phyloP scores from a whole-genome alignment of 306 rosid genomes.

The Oemleria cerasiformis region DNA sequence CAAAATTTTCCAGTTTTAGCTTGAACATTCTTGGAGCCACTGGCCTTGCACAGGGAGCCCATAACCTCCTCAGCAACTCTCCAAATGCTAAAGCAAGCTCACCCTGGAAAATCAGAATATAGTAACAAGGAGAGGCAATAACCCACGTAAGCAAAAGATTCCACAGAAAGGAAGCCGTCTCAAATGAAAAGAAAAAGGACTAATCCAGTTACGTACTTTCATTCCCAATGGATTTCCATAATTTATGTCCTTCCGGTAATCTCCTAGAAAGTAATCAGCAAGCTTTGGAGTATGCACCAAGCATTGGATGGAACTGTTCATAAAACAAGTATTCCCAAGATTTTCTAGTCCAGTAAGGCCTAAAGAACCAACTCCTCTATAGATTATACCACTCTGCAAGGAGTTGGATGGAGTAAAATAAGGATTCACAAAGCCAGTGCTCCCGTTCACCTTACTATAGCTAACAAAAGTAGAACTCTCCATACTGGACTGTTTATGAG shows the following conservation, averaged over 20 bases:
- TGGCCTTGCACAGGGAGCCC: conserved; percentile 68
- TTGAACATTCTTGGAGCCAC: conserved; percentile 70
- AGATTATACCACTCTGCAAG: conserved; percentile 37
- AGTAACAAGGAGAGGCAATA: background rate
- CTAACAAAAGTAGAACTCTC: conserved; percentile 37
- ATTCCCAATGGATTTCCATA: conserved; percentile 76
- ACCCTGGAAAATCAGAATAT: conserved; percentile 47
- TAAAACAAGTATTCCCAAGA: conserved; percentile 95
- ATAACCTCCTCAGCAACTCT: conserved; percentile 69
- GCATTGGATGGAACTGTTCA: conserved; percentile 90
- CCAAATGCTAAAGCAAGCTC: conserved; percentile 92
- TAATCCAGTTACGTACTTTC: conserved; percentile 48
- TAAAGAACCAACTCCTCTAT: conserved; percentile 44
- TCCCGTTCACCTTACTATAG: conserved; percentile 46
- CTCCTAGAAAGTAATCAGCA: conserved; percentile 75
- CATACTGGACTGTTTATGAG: conserved; percentile 33
- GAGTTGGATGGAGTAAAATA: conserved; percentile 26
- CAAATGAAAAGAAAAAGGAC: conserved; percentile 13
- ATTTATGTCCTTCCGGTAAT: conserved; percentile 72
- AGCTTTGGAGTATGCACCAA: conserved; percentile 78
- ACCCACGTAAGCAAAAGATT: background rate
- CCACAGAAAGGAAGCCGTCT: background rate
- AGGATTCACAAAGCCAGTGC: conserved; percentile 39
- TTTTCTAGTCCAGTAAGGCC: conserved; percentile 83
- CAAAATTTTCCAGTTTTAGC: conserved; percentile 62